A percentile compares a stretch with the other conserved stretches of the same genome.
These are phyloP conservation scores for Groenewaldozyma auringiensis DNA, from an alignment of 1,139 yeast genomes.

Conservation along the genomic window DNA sequence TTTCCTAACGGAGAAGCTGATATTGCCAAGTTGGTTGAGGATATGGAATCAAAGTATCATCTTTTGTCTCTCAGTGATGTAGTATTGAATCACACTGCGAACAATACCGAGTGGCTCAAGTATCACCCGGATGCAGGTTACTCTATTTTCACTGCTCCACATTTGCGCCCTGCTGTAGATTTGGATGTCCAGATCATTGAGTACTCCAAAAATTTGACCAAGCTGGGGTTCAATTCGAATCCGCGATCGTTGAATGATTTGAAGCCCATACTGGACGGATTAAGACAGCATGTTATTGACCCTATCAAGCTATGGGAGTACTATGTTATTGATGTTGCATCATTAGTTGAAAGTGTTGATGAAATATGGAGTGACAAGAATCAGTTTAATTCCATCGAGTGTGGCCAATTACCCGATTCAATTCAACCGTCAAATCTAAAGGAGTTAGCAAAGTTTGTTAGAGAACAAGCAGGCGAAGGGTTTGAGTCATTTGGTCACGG, in stretches of 20 bases:
- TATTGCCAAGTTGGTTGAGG: slow-evolving; percentile 40
- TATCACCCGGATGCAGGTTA: slow-evolving; percentile 90
- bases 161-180: slow-evolving; percentile 74
- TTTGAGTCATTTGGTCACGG: slow-evolving; percentile 38
- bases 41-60: slow-evolving; percentile 48
- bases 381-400: slow-evolving; percentile 20
- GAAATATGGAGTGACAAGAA: slow-evolving; percentile 23
- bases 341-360: slow-evolving; percentile 30
- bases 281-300: slow-evolving; percentile 58
- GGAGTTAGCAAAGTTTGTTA: slow-evolving; percentile 46
- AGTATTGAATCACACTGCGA: slow-evolving; percentile 91
- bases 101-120: slow-evolving; percentile 76
- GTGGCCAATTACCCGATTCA: slow-evolving; percentile 38
- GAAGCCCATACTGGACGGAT: slow-evolving; percentile 52
- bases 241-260: slow-evolving; percentile 49
- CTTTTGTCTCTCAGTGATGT: slow-evolving; percentile 81
- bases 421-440: slow-evolving; percentile 32
- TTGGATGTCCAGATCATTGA: slow-evolving; percentile 61
- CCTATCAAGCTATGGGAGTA: slow-evolving; percentile 77
- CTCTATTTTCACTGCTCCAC: slow-evolving; percentile 81
- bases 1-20: slow-evolving; percentile 47
- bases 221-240: slow-evolving; percentile 53
- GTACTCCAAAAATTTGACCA: slow-evolving; percentile 49
- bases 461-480: slow-evolving; percentile 32
- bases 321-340: slow-evolving; percentile 54